phyloP scores from a whole-genome alignment of 139 green algal genomes.

The Chlorella sp. region DNA sequence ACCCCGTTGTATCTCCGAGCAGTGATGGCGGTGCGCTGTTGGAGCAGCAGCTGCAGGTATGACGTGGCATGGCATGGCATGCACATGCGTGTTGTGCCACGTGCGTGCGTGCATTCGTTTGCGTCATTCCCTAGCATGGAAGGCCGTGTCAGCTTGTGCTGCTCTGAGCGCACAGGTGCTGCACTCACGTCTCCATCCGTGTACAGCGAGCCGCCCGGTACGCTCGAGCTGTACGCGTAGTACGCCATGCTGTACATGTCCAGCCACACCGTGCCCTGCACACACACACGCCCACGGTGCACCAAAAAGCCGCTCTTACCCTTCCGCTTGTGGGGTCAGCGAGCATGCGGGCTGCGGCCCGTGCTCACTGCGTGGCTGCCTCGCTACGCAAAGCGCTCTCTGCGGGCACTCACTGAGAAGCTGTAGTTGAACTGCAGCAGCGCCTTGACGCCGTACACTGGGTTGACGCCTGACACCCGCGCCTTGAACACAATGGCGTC shows the following conservation, averaged over 20 bases:
- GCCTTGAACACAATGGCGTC: slow-evolving; percentile 38
- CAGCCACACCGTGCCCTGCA: slow-evolving; percentile 21
- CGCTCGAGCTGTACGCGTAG: slow-evolving; percentile 9
- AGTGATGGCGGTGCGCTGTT: slow-evolving; percentile 15
- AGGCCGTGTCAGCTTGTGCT: neutral
- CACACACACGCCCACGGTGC: neutral
- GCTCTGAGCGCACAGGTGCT: neutral
- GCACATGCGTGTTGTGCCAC: neutral
- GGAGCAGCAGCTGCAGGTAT: slow-evolving; percentile 17
- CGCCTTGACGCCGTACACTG: slow-evolving; percentile 38
- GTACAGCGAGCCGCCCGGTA: slow-evolving; percentile 17
- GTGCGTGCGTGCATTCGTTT: neutral
- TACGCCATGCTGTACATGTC: slow-evolving; percentile 36
- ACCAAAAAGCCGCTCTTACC: too few relatives aligned
- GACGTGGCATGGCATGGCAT: too few relatives aligned
- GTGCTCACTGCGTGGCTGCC: neutral
- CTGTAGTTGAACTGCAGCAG: slow-evolving; percentile 47
- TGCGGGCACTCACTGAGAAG: slow-evolving; percentile 13
- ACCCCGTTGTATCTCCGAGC: slow-evolving; percentile 17
- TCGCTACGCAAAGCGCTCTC: neutral
- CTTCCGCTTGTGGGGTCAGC: too few relatives aligned
- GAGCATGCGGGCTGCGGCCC: too few relatives aligned
- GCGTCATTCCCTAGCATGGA: neutral
- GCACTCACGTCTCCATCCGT: slow-evolving; percentile 26
- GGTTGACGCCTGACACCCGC: slow-evolving; percentile 5